Evolutionary conservation across 257 asterid genomes (phyloP), one percentile per base, ranked within the genome.

Genomic region (Voacanga thouarsii): DNA sequence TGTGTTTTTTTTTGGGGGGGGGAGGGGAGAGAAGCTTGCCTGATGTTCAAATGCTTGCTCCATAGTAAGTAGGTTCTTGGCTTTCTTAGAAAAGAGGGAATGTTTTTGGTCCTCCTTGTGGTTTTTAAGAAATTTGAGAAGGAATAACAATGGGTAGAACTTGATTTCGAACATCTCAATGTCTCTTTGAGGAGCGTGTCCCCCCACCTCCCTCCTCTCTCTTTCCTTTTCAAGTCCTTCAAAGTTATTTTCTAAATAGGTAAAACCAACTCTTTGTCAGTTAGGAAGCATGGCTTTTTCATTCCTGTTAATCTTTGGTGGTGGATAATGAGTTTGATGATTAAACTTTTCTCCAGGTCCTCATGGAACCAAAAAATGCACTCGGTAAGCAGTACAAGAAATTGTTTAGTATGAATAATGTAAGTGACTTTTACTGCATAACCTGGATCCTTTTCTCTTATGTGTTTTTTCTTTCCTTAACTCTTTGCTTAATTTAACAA

Each of bases 361-460:
- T 94, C 71, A 87, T 88, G 45, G 94, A 94, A 82, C 97, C 98
- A 55, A 94, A 88, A 85, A 92, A 94, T 84, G 97, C 98, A 64
- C 95, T 94, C 78, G 91, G 97, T 63, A 92, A 89, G 92, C 98
- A 94, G 90, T 94, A 89, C 87, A 89, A 88, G 90, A 94, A 94
- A 84, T 83, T 94, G 75, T 90, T 94, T 79, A 81, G 86, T 84
- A 94, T 94, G 95, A 94, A 94, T 68, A 84, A 88, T 37, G 98
- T 92, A 86, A 94, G 97, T 64, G 5, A 28, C 71, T 49, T 63
- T 45, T 55, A 9, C 11, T 21, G 12, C 19, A n/a, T 19, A n/a
- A 21, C 65, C n/a, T 19, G 30, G 18, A 47, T 51, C 47, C 26
- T n/a, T 33, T 49, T 39, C 2, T 60, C 73, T 82, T 82, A 51